Percentiles rank a stretch among this genome's conserved stretches.
phyloP scores from a whole-genome alignment of 1,284 basidiomycete genomes.

The Ceratobasidium sp. region DNA sequence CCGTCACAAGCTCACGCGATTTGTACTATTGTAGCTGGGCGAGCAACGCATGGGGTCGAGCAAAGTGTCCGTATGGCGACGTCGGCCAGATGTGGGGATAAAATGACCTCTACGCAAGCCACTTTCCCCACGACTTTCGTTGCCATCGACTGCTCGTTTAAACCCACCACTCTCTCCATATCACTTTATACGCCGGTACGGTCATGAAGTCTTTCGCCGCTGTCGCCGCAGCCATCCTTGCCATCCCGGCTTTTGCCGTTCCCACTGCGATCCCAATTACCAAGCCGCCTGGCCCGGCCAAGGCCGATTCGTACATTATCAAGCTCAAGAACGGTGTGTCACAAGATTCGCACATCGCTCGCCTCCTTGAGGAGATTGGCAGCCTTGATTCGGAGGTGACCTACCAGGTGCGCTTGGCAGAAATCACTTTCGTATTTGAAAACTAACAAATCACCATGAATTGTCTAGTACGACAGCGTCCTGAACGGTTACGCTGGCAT shows the following conservation, averaged over 20 bases:
- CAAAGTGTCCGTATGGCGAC: neutral
- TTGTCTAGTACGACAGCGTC: slow-evolving; percentile 42
- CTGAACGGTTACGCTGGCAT: slow-evolving; percentile 48
- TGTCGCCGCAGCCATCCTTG: slow-evolving; percentile 30
- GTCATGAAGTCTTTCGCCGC: slow-evolving; percentile 35
- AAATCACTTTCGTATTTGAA: neutral
- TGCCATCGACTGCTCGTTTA: neutral
- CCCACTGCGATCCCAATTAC: slow-evolving; percentile 41
- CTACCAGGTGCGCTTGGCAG: slow-evolving; percentile 19
- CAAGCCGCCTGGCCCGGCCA: slow-evolving; percentile 29
- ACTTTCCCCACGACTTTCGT: slow-evolving; percentile 16
- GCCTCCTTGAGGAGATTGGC: slow-evolving; percentile 26
- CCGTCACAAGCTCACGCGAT: neutral
- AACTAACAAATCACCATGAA: neutral
- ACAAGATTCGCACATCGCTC: slow-evolving; percentile 42
- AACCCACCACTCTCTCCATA: neutral
- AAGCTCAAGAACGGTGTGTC: slow-evolving; percentile 43
- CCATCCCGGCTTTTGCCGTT: slow-evolving; percentile 35
- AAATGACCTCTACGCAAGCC: neutral
- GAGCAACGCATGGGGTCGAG: neutral
- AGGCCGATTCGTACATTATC: slow-evolving; percentile 45
- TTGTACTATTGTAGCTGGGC: neutral
- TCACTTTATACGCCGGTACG: neutral
- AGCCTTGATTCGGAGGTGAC: slow-evolving; percentile 30
- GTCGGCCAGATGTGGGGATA: neutral